Evolutionary conservation across 495 filamentous ascomycete genomes (phyloP).

Genomic region (Chlorociboria aeruginascens): DNA sequence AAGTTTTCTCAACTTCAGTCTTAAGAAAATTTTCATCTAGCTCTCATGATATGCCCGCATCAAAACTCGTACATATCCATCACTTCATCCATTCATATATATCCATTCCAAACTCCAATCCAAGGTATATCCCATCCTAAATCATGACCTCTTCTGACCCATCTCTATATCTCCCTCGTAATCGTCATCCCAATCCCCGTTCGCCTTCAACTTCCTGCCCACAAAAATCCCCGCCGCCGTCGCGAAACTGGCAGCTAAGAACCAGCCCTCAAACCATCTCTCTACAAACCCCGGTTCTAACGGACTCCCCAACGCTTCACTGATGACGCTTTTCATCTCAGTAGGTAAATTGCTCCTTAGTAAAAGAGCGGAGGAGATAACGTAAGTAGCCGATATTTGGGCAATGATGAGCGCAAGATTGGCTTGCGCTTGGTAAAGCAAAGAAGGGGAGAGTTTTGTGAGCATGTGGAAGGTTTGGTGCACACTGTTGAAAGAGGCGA

Average conservation of each 20-base stretch:
- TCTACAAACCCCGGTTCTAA: conserved; percentile 64
- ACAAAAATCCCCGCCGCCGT: conserved; percentile 59
- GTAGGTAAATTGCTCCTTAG: conserved; percentile 59
- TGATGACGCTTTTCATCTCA: conserved; percentile 58
- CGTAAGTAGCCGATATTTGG: conserved; percentile 69
- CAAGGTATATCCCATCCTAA: neutral
- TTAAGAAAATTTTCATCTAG: too few relatives aligned
- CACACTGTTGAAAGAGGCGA: conserved; percentile 61
- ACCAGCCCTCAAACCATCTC: conserved; percentile 80
- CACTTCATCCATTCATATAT: too few relatives aligned
- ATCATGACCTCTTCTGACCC: conserved; percentile 43
- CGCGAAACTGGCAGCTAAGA: conserved; percentile 45
- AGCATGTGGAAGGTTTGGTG: conserved; percentile 67
- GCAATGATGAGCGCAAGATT: conserved; percentile 61
- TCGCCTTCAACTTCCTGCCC: conserved; percentile 41
- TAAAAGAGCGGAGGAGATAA: conserved; percentile 61
- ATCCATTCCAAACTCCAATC: too few relatives aligned
- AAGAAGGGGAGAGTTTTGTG: conserved; percentile 51
- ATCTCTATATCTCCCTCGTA: conserved; percentile 52
- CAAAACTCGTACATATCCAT: too few relatives aligned
- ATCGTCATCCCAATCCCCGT: conserved; percentile 41
- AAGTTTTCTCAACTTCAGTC: too few relatives aligned
- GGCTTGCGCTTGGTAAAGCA: conserved; percentile 50
- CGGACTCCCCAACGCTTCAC: conserved; percentile 57
- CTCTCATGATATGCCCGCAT: too few relatives aligned